Base-by-base conservation (phyloP, 495 filamentous ascomycete genomes). In the Tricharina praecox region DNA sequence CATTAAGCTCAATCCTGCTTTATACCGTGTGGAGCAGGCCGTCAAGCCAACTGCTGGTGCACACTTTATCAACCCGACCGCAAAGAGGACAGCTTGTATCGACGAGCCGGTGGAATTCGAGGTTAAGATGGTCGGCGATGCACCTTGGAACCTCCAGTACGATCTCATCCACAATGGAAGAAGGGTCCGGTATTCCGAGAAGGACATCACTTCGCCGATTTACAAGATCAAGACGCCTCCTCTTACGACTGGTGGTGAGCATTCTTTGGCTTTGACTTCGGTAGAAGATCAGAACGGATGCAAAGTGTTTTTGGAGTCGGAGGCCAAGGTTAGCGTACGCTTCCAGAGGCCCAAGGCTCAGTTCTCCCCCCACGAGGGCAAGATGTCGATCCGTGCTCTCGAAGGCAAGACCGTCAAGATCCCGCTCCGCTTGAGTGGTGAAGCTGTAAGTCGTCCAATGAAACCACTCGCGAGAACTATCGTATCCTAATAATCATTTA, bases 31-130 rank as follows among this genome's bases (percentile, higher is more conserved):
- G 19, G 79, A 93, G 59, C 87, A 94, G 63, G 77, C 84, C 52
- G 86, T 97, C 55, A 94, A 88, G 62, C 90, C 90, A 2, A 77
- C 85, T 11, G 88, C 88, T 4, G 81, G 77, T 11, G 90, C 90
- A 15, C 65, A 69, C 23, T 82, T 96, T 53, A 55, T 76, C 36
- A 67, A 74, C 16, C 43, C 47, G 15, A 64, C 69, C 10, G 62
- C 66, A 2, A 62, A 65, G 8, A 64, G 64, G 33, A 75, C 71
- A 52, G 73, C 77, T 39, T 97, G 90, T 55, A 80, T 94, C 36
- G 85, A 85, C 23, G 79, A 93, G 45, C 70, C 77, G 21, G 73
- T 85, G 3, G 70, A 74, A 20, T 74, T 87, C 18, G 72, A 81
- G 34, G 73, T 96, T 32, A 62, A 68, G 47, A 73, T 95, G 36